Conservation (phyloP, 2,329 filamentous ascomycete genomes). For the Sclerotinia minor region DNA sequence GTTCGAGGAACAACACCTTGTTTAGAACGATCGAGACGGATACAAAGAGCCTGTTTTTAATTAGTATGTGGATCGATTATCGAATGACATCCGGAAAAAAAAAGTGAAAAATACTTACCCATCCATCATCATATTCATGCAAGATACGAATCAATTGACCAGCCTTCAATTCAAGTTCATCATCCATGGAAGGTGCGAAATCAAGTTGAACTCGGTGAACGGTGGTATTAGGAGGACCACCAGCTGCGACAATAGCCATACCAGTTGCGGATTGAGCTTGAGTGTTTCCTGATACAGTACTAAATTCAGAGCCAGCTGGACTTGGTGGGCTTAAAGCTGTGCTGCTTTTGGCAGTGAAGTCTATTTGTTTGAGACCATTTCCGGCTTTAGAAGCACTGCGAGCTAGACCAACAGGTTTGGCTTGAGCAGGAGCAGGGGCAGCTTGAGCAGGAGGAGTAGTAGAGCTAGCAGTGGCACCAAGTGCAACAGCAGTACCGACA, state of each 20-base stretch:
- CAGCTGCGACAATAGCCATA: slow-evolving; percentile 62
- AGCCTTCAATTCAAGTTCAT: slow-evolving; percentile 79
- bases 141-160: slow-evolving; percentile 86
- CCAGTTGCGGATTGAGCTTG: slow-evolving; percentile 51
- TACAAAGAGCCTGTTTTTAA: slow-evolving; percentile 73
- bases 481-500: slow-evolving; percentile 33
- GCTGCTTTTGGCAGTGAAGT: slow-evolving; percentile 52
- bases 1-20: slow-evolving; percentile 94
- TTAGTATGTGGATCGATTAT: slow-evolving; percentile 38
- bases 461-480: slow-evolving; percentile 16
- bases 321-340: slow-evolving; percentile 51
- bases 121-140: slow-evolving; percentile 97
- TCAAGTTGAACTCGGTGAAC: slow-evolving; percentile 94
- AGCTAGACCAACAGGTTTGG: slow-evolving; percentile 40
- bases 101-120: slow-evolving; percentile 61
- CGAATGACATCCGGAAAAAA: not conserved
- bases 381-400: slow-evolving; percentile 60
- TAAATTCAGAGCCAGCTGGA: slow-evolving; percentile 64
- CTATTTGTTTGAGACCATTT: slow-evolving; percentile 50
- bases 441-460: slow-evolving; percentile 25
- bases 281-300: slow-evolving; percentile 53
- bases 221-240: slow-evolving; percentile 58
- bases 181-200: slow-evolving; percentile 88
- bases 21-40: slow-evolving; percentile 82
- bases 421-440: slow-evolving; percentile 33